phyloP scores from a whole-genome alignment of 2,329 filamentous ascomycete species.

The Fusarium piperis region DNA sequence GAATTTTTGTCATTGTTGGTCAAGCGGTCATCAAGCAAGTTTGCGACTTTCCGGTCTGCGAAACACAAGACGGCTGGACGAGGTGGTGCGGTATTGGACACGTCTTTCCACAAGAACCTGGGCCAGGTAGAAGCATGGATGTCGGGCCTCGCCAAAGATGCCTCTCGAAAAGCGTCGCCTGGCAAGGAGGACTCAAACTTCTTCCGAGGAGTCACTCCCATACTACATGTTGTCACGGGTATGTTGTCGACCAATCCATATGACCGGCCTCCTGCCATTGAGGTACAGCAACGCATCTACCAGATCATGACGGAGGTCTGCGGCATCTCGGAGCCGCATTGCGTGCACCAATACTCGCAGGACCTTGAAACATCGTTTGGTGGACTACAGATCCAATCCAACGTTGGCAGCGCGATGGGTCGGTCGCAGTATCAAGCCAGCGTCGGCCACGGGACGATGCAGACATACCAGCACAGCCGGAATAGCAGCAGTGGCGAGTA shows the following conservation, averaged over 20 bases:
- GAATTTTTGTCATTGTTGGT: conserved; percentile 76
- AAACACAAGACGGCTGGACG: conserved; percentile 69
- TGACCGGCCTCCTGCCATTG: conserved; percentile 62
- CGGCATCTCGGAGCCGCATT: conserved; percentile 61
- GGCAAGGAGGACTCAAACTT: conserved; percentile 54
- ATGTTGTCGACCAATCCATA: conserved; percentile 64
- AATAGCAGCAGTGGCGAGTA: conserved; percentile 48
- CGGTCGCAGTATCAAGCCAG: conserved; percentile 30
- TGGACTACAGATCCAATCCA: conserved; percentile 32
- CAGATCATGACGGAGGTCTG: conserved; percentile 61
- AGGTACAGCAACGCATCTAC: conserved; percentile 64
- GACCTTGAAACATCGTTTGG: conserved; percentile 44
- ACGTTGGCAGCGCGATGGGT: conserved; percentile 14
- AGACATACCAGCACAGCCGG: conserved; percentile 43
- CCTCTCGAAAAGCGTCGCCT: conserved; percentile 55
- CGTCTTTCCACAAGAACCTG: conserved; percentile 77
- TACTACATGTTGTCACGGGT: conserved; percentile 62
- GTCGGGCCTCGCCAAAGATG: conserved; percentile 67
- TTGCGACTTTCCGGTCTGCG: conserved; percentile 71
- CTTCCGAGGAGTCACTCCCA: conserved; percentile 61
- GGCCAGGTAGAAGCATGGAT: conserved; percentile 77
- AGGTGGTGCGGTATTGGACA: conserved; percentile 71
- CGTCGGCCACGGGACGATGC: conserved; percentile 45
- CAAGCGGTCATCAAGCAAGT: conserved; percentile 73
- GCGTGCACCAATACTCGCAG: conserved; percentile 59